Percentiles rank a stretch among this genome's conserved stretches.
These are phyloP conservation scores for Kurtzmaniella quercitrusa DNA, from an alignment of 1,139 yeast species.

Conservation along the genomic window DNA sequence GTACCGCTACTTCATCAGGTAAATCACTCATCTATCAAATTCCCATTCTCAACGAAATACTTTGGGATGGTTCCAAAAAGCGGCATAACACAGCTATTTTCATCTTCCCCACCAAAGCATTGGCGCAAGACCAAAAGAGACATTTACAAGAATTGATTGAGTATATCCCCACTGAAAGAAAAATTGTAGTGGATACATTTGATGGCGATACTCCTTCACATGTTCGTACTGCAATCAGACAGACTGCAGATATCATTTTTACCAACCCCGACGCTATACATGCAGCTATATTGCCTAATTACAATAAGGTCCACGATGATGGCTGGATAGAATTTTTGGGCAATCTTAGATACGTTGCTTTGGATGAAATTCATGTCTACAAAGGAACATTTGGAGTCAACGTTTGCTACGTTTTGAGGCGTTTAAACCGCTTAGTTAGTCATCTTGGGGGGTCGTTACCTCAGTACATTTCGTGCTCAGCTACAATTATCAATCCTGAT, in stretches of 20 bases:
- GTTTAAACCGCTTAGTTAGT: constrained; percentile 62
- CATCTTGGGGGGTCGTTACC: constrained; percentile 41
- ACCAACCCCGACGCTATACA: constrained; percentile 96
- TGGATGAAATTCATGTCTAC: constrained; percentile 89
- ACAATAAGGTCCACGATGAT: constrained; percentile 26
- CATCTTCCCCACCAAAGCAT: constrained; percentile 93
- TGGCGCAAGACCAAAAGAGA: constrained; percentile 93
- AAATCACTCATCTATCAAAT: constrained; percentile 88
- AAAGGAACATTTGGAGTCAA: constrained; percentile 90
- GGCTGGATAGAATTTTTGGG: constrained; percentile 70
- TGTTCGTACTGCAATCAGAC: constrained; percentile 50
- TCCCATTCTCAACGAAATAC: constrained; percentile 65
- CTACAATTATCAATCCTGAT: constrained; percentile 75
- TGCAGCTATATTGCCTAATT: constrained; percentile 75
- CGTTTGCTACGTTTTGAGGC: constrained; percentile 78
- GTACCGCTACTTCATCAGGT: constrained; percentile 95
- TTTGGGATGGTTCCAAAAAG: constrained; percentile 30
- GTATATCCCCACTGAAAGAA: constrained; percentile 22
- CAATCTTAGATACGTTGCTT: constrained; percentile 67
- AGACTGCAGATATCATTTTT: constrained; percentile 71
- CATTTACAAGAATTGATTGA: constrained; percentile 61
- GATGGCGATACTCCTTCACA: constrained; percentile 85
- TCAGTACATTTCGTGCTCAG: constrained; percentile 85
- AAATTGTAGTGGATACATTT: constrained; percentile 64
- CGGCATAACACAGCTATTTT: constrained; percentile 64